Evolutionary conservation across 2,329 filamentous ascomycete genomes (phyloP), one percentile per base, ranked within the genome.

Genomic region (Dissoconium aciculare): DNA sequence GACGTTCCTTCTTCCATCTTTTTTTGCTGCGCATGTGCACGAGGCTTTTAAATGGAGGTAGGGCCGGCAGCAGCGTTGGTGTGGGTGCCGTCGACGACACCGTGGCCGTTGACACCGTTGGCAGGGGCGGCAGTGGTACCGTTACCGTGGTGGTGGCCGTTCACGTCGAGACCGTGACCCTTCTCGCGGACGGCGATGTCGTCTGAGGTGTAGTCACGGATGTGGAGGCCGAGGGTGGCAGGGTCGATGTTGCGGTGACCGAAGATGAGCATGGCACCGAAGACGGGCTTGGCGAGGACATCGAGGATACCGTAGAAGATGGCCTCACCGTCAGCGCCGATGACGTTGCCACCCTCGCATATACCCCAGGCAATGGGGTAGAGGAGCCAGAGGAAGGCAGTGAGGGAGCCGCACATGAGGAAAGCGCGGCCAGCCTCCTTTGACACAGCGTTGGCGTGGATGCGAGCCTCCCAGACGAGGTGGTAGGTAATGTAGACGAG

Each of bases 301-400:
- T 80, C 75, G 0, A 81, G 60, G 3, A 78, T 55, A 25, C 74
- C 72, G 46, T 80, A 81, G 49, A 79, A 78, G 35, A 77, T 55
- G 8, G 71, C 71, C 46, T 80, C 75, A 0, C 67, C 69, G 45
- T 80, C 74, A 0, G 71, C 67, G 2, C 72, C 54, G 30, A 78
- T 75, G 38, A 75, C 53, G 42, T 78, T 78, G 8, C 71, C 73
- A 17, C 71, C 73, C 51, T 78, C 73, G 26, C 55, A 61, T 2
- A 77, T 44, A 33, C 70, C 73, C 48, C 73, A 78, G 13, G 66
- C 63, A 37, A 75, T 64, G 0, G 74, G 74, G 50, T 78, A 78
- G 15, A 74, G 45, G 40, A 70, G 67, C 73, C 72, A 77, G 17
- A 78, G 54, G 43, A 70, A 54, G 13, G 69, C 52, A n/a, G 71